A percentile compares a stretch with the other conserved stretches of the same genome.
Conservation (phyloP, 345 rosid species). For the Excoecaria agallocha region DNA sequence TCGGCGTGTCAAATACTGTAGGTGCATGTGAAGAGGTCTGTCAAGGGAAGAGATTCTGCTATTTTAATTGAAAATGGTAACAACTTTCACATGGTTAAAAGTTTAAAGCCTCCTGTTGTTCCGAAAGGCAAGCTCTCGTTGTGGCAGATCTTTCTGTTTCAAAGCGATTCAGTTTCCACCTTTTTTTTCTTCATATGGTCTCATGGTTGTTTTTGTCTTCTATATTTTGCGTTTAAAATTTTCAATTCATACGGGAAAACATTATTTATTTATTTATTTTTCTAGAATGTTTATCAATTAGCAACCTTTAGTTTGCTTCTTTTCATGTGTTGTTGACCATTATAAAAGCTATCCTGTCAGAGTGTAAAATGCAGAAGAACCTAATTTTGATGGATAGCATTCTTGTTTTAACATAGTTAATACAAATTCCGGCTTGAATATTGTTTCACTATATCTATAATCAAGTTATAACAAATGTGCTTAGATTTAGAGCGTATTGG, state of each 20-base stretch:
- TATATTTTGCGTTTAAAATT: conserved; percentile 5
- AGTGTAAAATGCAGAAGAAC: background rate
- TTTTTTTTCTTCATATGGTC: background rate
- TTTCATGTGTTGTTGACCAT: background rate
- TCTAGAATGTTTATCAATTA: background rate
- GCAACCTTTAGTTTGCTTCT: background rate
- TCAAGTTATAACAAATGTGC: background rate
- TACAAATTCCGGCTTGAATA: background rate
- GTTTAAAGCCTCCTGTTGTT: conserved; percentile 71
- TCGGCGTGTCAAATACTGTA: conserved; percentile 30
- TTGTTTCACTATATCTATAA: background rate
- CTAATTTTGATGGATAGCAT: background rate
- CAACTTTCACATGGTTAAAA: conserved; percentile 46
- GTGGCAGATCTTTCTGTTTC: conserved; percentile 99
- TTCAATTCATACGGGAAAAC: background rate
- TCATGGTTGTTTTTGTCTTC: conserved; percentile 1
- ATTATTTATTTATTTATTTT: background rate
- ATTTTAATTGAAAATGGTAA: conserved; percentile 53
- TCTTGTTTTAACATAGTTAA: background rate
- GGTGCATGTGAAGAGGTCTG: conserved; percentile 79
- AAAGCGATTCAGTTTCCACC: conserved; percentile 42
- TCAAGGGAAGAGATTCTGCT: conserved; percentile 52
- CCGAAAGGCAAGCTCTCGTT: conserved; percentile 83
- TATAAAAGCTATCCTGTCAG: background rate
- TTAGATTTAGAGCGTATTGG: background rate